Base-by-base conservation (phyloP, 2,329 filamentous ascomycete species). In the Trichophyton mentagrophytes region DNA sequence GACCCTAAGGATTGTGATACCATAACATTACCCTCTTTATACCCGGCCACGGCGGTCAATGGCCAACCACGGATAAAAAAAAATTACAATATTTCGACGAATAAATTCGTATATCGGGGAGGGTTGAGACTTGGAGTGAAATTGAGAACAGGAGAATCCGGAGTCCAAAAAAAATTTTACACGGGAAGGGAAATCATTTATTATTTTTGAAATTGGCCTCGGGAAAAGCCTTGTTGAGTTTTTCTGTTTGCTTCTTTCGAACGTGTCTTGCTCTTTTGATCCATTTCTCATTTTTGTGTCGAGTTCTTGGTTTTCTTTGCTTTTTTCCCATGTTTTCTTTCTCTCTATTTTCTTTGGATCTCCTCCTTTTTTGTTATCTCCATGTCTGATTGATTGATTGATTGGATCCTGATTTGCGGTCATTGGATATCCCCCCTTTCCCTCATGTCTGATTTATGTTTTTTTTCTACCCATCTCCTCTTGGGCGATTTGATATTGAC, bases 1-100 rank as follows among this genome's bases (percentile, higher is more conserved):
- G 33, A 11, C 11, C 11, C 8, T 73, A 76, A 60, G 22, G 57
- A 13, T 30, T 58, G 27, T 59, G 33, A 17, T 44, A 55, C 25
- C 25, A 55, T 30, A n/a, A 30, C 51, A 55, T 33, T 33, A 55
- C 30, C 51, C 33, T 38, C 33, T 38, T 38, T 38, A 38, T 38
- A 38, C 33, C 33, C 33, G 33, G 33, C 11, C 33, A 38, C 8
- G 3, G 3, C 11, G 9, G 11, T 4, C 33, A 38, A 38, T 38
- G 33, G 33, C 33, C 33, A 38, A 38, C 8, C 33, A 38, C 11
- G 9, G 11, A 22, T 22, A 22, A 22, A 22, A 22, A 44, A 44
- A 51, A 51, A 30, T 1, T 30, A 30, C 46, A 36, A 15, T 15
- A 20, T 44, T 44, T 51, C 46, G 22, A 27, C 46, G 22, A 51